Evolutionary conservation across 768 basidiomycete species (phyloP), one percentile per base, ranked within the genome.

Genomic region (Cystobasidium ongulense): DNA sequence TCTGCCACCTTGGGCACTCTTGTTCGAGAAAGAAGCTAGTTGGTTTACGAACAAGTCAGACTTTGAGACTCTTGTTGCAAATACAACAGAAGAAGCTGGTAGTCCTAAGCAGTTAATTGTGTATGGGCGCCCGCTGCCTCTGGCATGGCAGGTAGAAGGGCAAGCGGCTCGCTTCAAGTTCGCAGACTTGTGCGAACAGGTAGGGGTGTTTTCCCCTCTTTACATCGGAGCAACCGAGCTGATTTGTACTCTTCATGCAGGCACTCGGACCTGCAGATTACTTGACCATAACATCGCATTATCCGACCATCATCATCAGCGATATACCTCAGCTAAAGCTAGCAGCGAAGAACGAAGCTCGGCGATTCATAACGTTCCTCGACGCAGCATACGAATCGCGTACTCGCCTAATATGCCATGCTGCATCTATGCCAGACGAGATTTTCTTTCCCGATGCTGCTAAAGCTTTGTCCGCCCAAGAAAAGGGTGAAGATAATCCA

Each of bases 251-350:
- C 15, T 33, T 18, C 27, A 27, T 38, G 15, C 75, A 84, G 82
- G 83, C 85, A 0, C 81, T 87, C 1, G 86, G 86, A 0, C 82
- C 85, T 3, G 86, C 86, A 1, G 86, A 87, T 79, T 87, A 86
- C 79, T 81, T 87, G 63, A 84, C 86, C 5, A 78, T 87, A 11
- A 84, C 86, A 0, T 83, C 84, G 0, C 81, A 81, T 1, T 87
- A 82, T 77, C 82, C 83, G 72, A 85, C 84, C n/a, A 78, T 86
- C 70, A 81, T 84, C 72, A 82, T 87, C 50, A 82, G 84, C 39
- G 79, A 83, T 36, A 83, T 87, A n/a, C 86, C 86, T 0, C 72
- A 84, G 23, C 81, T 87, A 0, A 81, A 81, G 18, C 81, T 87
- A 5, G 83, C 84, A 5, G 81, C 82, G 36, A 88, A 87, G 81